These are phyloP conservation scores for Arachis monticola DNA, from an alignment of 331 rosid genomes.

Conservation along the genomic window DNA sequence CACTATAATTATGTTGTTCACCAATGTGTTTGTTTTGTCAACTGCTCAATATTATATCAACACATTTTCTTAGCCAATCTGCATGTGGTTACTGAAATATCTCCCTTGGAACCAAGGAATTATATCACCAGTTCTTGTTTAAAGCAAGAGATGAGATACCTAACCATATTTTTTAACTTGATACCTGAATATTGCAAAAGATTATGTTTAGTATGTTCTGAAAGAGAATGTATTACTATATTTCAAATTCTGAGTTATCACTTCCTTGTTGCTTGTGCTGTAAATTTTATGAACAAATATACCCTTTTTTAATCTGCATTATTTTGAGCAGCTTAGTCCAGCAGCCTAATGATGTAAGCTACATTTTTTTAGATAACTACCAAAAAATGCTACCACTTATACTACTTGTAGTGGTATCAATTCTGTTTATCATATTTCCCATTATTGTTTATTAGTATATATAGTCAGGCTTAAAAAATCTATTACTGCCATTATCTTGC, in stretches of 20 bases:
- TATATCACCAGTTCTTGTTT: neutral
- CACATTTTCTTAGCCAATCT: conserved; percentile 14
- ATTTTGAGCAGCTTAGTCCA: neutral
- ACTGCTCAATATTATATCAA: neutral
- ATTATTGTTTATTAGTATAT: no score
- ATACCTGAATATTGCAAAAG: conserved; percentile 4
- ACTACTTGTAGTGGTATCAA: no score
- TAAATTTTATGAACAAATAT: conserved; percentile 14
- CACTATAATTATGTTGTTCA: conserved; percentile 1
- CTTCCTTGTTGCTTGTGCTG: neutral
- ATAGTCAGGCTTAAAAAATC: no score
- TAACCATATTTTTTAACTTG: neutral
- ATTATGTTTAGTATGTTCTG: conserved; percentile 2
- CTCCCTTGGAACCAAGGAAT: conserved; percentile 7
- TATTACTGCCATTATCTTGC: neutral
- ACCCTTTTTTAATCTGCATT: conserved; percentile 9
- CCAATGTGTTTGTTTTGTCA: neutral
- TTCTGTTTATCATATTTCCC: no score
- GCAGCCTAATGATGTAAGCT: conserved; percentile 14
- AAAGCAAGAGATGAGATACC: conserved; percentile 4
- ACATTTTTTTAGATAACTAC: neutral
- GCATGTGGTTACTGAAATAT: conserved; percentile 9
- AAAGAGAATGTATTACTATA: neutral
- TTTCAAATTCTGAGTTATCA: no score
- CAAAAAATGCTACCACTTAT: neutral